Base-by-base conservation (phyloP, 306 rosid genomes). In the Sphenostylis stenocarpa region DNA sequence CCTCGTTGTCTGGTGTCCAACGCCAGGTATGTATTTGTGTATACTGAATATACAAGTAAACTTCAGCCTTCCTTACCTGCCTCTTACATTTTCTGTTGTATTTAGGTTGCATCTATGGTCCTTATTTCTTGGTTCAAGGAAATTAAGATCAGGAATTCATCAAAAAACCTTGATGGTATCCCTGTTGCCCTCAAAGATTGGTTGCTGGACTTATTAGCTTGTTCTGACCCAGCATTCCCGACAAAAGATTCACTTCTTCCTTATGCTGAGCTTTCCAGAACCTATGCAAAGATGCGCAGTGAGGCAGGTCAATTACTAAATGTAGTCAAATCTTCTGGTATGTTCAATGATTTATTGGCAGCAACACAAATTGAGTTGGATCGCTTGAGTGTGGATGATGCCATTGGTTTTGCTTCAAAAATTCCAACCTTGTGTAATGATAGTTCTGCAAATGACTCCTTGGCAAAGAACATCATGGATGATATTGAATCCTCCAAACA, bases 111-210 rank as follows among this genome's bases (percentile, higher is more conserved):
- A 26, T 89, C 96, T 47, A 86, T 92, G 96, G 85, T 95, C 53
- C 95, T 95, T 65, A 84, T 89, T 84, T 90, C 98, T 82, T 95
- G 96, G 97, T 90, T 90, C 84, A 95, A 92, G 84, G 97, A 92
- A 86, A 85, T 80, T 26, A 83, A 79, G 80, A 57, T 45, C 74
- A 43, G 21, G 23, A 85, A 45, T 72, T 75, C 31, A 36, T 67
- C 67, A 67, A 82, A 67, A 77, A 86, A 47, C 57, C 70, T 21
- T 67, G 83, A 82, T 62, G 80, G 76, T 66, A 38, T 85, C 70
- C 86, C 86, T 34, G 62, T 82, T 75, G 69, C 85, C 58, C 93
- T 90, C 63, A 85, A 81, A 87, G 85, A 77, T 63, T 87, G 93
- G 97, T 70, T 95, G 92, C 86, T 95, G 85, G 96, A 92, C 73